Conservation (phyloP, 108 stramenopile species). For the Ochromonas danica region DNA sequence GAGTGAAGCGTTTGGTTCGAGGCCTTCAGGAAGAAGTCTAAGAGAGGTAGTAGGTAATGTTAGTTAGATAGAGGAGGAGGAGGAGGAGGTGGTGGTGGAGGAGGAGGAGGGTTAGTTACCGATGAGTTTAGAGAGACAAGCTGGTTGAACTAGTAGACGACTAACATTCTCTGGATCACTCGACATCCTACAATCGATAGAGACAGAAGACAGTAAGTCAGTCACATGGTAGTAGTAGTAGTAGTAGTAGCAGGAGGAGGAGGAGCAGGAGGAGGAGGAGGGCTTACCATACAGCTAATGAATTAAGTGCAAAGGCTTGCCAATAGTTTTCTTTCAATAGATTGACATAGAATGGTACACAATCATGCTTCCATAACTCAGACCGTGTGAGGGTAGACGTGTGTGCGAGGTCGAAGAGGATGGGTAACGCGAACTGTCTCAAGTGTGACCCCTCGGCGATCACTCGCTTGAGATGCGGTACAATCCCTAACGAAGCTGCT, state of each 20-base stretch:
- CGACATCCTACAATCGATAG: constrained; percentile 37
- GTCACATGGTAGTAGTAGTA: no score
- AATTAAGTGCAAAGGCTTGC: constrained; percentile 48
- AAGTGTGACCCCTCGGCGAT: constrained; percentile 45
- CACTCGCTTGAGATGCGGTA: constrained; percentile 48
- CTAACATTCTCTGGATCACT: constrained; percentile 47
- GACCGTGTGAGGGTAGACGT: constrained; percentile 38
- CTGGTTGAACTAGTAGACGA: constrained; percentile 43
- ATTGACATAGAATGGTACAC: constrained; percentile 46
- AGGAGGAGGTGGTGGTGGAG: no score
- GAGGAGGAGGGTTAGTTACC: not conserved
- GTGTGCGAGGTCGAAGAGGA: constrained; percentile 53
- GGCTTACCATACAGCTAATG: no score
- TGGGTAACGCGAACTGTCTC: constrained; percentile 52
- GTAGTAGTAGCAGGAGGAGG: no score
- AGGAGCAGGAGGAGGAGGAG: no score
- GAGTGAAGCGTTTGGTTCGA: constrained; percentile 41
- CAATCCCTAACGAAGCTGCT: constrained; percentile 44
- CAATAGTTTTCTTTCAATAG: constrained; percentile 44
- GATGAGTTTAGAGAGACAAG: constrained; percentile 47
- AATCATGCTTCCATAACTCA: constrained; percentile 43
- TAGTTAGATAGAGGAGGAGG: no score
- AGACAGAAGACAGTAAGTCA: constrained; percentile 34
- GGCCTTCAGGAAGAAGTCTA: constrained; percentile 46
- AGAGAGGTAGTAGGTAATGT: no score